phyloP scores from a whole-genome alignment of 345 rosid species.

The Isatis tinctoria region DNA sequence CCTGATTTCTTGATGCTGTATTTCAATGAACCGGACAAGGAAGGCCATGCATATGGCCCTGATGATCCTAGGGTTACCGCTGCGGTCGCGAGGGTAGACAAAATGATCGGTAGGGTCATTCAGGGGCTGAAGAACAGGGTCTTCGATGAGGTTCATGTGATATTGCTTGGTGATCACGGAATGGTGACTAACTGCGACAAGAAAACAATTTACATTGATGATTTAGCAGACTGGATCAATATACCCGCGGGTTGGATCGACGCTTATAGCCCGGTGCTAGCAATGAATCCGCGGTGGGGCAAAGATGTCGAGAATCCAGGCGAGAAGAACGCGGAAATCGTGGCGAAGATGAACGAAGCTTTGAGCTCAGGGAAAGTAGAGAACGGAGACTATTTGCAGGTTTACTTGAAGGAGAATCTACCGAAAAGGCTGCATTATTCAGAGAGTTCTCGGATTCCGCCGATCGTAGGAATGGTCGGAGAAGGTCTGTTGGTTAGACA shows the following conservation, averaged over 20 bases:
- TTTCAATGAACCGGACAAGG: constrained; percentile 85
- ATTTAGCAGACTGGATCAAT: constrained; percentile 60
- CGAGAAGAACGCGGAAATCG: constrained; percentile 37
- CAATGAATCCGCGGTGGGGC: constrained; percentile 57
- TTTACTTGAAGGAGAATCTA: constrained; percentile 75
- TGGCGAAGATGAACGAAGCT: constrained; percentile 71
- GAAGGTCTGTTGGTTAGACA: constrained; percentile 76
- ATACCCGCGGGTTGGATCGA: constrained; percentile 65
- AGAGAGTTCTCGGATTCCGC: constrained; percentile 66
- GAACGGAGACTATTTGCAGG: constrained; percentile 59
- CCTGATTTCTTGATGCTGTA: constrained; percentile 64
- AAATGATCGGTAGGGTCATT: constrained; percentile 70
- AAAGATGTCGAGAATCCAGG: constrained; percentile 15
- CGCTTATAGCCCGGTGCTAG: constrained; percentile 56
- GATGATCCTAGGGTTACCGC: constrained; percentile 69
- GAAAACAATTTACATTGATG: constrained; percentile 60
- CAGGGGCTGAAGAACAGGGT: constrained; percentile 64
- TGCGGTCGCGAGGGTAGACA: constrained; percentile 53
- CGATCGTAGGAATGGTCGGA: constrained; percentile 64
- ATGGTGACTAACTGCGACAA: constrained; percentile 91
- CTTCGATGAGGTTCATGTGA: constrained; percentile 65
- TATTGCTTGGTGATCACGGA: constrained; percentile 92
- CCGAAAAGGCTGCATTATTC: constrained; percentile 71
- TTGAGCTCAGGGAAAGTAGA: constrained; percentile 61
- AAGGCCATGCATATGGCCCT: constrained; percentile 75